These are phyloP conservation scores for Paraphaeosphaeria minitans DNA, from an alignment of 2,329 filamentous ascomycete species.

Conservation along the genomic window DNA sequence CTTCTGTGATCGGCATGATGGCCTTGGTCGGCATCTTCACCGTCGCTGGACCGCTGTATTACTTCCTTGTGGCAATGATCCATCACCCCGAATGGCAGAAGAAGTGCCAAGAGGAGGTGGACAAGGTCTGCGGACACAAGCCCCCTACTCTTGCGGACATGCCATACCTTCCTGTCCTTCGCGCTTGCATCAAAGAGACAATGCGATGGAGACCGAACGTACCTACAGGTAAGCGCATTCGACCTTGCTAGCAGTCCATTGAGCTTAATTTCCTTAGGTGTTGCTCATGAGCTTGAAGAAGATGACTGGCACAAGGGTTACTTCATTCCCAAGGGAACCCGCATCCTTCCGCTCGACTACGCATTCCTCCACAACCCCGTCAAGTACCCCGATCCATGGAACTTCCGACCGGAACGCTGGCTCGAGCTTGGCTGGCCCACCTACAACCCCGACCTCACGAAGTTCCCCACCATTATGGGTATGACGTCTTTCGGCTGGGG, in stretches of 20 bases:
- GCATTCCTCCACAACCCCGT: conserved; percentile 54
- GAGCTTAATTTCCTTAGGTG: conserved; percentile 41
- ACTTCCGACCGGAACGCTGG: conserved; percentile 66
- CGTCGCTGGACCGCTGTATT: conserved; percentile 45
- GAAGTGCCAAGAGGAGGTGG: conserved; percentile 43
- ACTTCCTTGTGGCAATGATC: conserved; percentile 46
- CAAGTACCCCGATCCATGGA: conserved; percentile 68
- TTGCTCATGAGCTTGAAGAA: conserved; percentile 58
- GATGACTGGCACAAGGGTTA: conserved; percentile 57
- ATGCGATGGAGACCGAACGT: conserved; percentile 57
- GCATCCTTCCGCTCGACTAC: conserved; percentile 44
- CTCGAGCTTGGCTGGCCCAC: conserved; percentile 67
- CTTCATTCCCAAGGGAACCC: conserved; percentile 56
- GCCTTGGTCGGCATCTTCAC: conserved; percentile 48
- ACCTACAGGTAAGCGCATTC: conserved; percentile 40
- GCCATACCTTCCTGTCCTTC: conserved; percentile 51
- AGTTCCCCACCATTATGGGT: conserved; percentile 66
- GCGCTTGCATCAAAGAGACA: conserved; percentile 54
- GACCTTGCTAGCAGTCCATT: conserved; percentile 6
- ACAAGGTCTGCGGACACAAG: conserved; percentile 31
- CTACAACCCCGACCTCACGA: conserved; percentile 67
- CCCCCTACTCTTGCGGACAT: conserved; percentile 45
- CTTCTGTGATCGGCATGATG: conserved; percentile 48
- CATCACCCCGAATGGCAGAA: conserved; percentile 45
- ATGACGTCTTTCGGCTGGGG: conserved; percentile 71